Conservation (phyloP, 371 early-diverging fungal genomes). For the Phascolomyces articulosus region DNA sequence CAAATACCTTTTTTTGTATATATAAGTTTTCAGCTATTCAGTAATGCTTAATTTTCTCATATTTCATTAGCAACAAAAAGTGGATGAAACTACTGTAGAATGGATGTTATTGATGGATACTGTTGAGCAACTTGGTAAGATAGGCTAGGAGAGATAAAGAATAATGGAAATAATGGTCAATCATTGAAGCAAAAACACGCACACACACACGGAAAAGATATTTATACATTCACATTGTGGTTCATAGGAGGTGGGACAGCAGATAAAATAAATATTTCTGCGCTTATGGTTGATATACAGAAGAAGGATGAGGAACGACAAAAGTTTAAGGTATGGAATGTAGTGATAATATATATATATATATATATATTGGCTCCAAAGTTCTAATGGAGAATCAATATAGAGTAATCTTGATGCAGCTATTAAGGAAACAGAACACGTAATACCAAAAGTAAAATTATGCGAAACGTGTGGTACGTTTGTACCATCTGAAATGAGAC, state of each 20-base stretch:
- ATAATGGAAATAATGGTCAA: no score
- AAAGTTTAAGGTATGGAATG: not conserved
- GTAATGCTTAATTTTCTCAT: no score
- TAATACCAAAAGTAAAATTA: not conserved
- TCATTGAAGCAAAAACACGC: no score
- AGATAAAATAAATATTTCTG: not conserved
- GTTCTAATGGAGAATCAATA: not conserved
- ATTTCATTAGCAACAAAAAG: not conserved
- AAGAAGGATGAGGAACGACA: constrained; percentile 1
- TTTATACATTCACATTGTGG: no score
- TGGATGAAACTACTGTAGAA: not conserved
- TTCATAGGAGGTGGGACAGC: not conserved
- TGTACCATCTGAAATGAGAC: not conserved
- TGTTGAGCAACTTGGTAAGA: no score
- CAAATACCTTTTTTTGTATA: no score
- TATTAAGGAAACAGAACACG: not conserved
- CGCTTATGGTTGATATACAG: not conserved
- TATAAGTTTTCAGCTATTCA: no score
- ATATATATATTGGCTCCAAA: no score
- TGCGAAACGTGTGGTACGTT: not conserved
- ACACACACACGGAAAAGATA: no score
- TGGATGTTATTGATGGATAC: no score
- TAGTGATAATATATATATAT: not conserved
- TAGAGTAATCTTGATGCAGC: not conserved
- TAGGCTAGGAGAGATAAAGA: no score